Percentiles rank a stretch among this genome's conserved stretches.
These are phyloP conservation scores for Scedosporium boydii DNA, from an alignment of 2,329 filamentous ascomycete genomes.

Conservation along the genomic window DNA sequence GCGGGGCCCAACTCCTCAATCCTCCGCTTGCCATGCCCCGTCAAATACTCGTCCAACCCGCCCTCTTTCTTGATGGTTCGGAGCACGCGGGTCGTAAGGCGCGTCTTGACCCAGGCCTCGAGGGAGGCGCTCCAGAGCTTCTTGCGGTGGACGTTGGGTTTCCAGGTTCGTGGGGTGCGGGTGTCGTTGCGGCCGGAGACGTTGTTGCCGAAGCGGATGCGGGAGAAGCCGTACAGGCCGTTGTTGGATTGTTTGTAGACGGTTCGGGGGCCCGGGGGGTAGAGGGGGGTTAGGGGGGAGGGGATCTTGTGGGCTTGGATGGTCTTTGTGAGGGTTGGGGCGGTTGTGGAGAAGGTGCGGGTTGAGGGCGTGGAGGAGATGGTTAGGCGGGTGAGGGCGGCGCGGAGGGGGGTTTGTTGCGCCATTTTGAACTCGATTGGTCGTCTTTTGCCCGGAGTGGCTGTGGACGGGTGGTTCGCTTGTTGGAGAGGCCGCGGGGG, in stretches of 20 bases:
- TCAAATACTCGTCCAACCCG: constrained; percentile 83
- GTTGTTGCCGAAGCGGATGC: constrained; percentile 72
- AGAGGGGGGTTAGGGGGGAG: constrained; percentile 46
- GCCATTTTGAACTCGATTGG: neutral
- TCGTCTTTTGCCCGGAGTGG: neutral
- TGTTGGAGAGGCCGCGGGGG: neutral
- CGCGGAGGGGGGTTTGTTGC: neutral
- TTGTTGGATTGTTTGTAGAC: constrained; percentile 74
- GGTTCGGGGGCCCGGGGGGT: constrained; percentile 61
- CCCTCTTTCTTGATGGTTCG: constrained; percentile 74
- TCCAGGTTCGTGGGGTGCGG: constrained; percentile 66
- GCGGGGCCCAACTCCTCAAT: constrained; percentile 80
- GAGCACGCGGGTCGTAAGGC: constrained; percentile 60
- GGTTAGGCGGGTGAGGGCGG: neutral
- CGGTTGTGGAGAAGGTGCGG: constrained; percentile 26
- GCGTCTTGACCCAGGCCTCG: constrained; percentile 53
- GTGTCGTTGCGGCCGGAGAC: constrained; percentile 57
- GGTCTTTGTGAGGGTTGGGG: constrained; percentile 26
- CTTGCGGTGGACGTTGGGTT: constrained; percentile 64
- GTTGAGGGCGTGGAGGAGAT: neutral
- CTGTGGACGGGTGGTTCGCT: neutral
- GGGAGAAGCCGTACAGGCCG: constrained; percentile 60
- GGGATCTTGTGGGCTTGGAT: constrained; percentile 35
- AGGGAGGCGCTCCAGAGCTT: constrained; percentile 57
- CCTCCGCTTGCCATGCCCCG: constrained; percentile 67